These are phyloP conservation scores for Vararia minispora DNA, from an alignment of 768 basidiomycete genomes.

Conservation along the genomic window DNA sequence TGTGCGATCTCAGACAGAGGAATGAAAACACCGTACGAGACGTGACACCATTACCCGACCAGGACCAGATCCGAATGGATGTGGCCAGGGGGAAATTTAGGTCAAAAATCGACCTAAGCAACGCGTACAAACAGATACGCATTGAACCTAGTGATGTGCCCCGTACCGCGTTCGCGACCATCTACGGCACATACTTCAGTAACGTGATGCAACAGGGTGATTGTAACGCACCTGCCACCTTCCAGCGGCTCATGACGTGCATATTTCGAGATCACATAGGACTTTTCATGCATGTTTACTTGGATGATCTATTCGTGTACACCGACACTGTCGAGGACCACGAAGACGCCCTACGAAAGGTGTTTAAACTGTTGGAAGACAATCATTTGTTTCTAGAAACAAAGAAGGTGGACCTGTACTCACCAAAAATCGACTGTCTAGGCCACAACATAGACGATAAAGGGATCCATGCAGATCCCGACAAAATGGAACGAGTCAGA, in stretches of 20 bases:
- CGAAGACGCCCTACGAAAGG: too few relatives aligned
- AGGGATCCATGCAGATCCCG: slow-evolving; percentile 25
- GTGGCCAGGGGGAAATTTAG: slow-evolving; percentile 14
- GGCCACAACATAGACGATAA: slow-evolving; percentile 28
- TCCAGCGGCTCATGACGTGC: too few relatives aligned
- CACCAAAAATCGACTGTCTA: too few relatives aligned
- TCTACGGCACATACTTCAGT: slow-evolving; percentile 25
- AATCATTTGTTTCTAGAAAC: too few relatives aligned
- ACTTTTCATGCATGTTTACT: too few relatives aligned
- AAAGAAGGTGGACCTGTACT: too few relatives aligned
- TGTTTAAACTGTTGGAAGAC: too few relatives aligned
- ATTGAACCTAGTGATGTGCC: slow-evolving; percentile 17
- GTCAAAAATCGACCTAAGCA: slow-evolving; percentile 20
- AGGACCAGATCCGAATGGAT: slow-evolving; percentile 17
- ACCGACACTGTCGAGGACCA: too few relatives aligned
- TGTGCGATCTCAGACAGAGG: slow-evolving; percentile 18
- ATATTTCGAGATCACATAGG: too few relatives aligned
- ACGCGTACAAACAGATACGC: slow-evolving; percentile 23
- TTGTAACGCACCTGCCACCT: too few relatives aligned
- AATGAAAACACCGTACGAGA: slow-evolving; percentile 24
- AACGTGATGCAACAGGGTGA: too few relatives aligned
- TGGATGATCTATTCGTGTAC: too few relatives aligned
- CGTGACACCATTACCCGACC: slow-evolving; percentile 19
- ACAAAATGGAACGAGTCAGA: slow-evolving; percentile 25
- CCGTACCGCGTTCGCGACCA: slow-evolving; percentile 22